A percentile compares a stretch with the other conserved stretches of the same genome.
These are phyloP conservation scores for Neckera pumila DNA, from an alignment of 225 moss, liverwort and hornwort genomes.

Conservation along the genomic window DNA sequence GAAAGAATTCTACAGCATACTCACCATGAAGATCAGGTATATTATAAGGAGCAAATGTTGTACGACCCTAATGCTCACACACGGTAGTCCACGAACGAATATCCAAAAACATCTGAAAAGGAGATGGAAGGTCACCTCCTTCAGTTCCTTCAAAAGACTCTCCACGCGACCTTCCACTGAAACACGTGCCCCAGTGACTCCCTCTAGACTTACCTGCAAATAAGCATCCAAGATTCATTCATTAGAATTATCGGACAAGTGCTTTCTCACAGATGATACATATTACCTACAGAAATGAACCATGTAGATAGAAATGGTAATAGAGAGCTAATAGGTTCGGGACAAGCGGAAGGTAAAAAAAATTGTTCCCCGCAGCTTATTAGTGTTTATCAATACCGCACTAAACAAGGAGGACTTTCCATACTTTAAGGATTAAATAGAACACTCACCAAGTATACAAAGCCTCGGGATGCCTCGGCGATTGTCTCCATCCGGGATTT, in stretches of 20 bases:
- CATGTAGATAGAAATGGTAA: neutral
- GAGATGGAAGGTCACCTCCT: constrained; percentile 34
- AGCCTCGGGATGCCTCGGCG: constrained; percentile 61
- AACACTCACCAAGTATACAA: constrained; percentile 65
- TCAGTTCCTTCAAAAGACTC: constrained; percentile 59
- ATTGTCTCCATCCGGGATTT: constrained; percentile 49
- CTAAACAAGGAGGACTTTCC: neutral
- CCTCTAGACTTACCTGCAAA: constrained; percentile 73
- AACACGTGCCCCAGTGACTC: constrained; percentile 71
- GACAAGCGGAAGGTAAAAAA: neutral
- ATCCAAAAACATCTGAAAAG: neutral
- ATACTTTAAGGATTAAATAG: neutral
- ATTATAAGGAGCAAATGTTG: neutral
- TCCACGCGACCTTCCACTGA: constrained; percentile 58
- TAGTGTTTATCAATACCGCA: neutral
- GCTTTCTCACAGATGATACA: neutral
- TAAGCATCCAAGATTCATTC: neutral
- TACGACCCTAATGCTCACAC: neutral
- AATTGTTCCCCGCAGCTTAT: neutral
- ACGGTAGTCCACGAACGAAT: neutral
- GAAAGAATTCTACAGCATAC: neutral
- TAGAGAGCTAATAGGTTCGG: neutral
- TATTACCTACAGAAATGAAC: neutral
- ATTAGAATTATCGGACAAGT: neutral
- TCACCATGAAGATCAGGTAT: neutral